Evolutionary conservation across 2,329 filamentous ascomycete genomes (phyloP), one percentile per base, ranked within the genome.

Genomic region (Cladobotryum protrusum): DNA sequence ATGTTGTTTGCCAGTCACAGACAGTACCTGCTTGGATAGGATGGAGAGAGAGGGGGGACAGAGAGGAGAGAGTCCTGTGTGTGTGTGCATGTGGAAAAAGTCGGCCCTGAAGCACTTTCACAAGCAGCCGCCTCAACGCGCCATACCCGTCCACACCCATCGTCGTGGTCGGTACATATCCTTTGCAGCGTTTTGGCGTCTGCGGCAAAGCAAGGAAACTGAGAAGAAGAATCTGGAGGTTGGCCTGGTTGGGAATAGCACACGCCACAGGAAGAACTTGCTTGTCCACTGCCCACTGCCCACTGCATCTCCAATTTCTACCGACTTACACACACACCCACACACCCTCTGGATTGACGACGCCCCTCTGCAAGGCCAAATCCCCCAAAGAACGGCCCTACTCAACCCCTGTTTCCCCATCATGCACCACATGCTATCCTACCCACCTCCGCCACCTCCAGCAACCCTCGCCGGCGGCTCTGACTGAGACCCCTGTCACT

Each of bases 321-420:
- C 34, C 42, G 17, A 36, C 46, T 24, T 36, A 45, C 50, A 47
- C 49, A n/a, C n/a, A n/a, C n/a, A n/a, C n/a, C n/a, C n/a, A n/a
- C n/a, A n/a, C 44, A 24, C 36, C 12, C 14, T 14, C 18, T 18
- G 35, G 41, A 49, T 49, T 45, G 46, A 49, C 18, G 46, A 52
- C 47, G 42, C 46, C 46, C 50, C 40, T 42, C 50, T 4, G 6
- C 24, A 29, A 5, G 24, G 24, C 6, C 24, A 29, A 29, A 29
- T 29, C 24, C 24, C 24, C 18, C 19, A n/a, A 48, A 45, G 34
- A 52, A 52, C 46, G 46, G 47, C 46, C 50, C 50, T 52, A 52
- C 49, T 49, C 42, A 19, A 24, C 50, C 50, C 50, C 50, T 52
- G 50, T 45, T 52, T 49, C 50, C 50, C 50, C 50, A 52, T 49